Evolutionary conservation across 805 yeast genomes (phyloP).

Genomic region (Saccharomycopsis sp.): DNA sequence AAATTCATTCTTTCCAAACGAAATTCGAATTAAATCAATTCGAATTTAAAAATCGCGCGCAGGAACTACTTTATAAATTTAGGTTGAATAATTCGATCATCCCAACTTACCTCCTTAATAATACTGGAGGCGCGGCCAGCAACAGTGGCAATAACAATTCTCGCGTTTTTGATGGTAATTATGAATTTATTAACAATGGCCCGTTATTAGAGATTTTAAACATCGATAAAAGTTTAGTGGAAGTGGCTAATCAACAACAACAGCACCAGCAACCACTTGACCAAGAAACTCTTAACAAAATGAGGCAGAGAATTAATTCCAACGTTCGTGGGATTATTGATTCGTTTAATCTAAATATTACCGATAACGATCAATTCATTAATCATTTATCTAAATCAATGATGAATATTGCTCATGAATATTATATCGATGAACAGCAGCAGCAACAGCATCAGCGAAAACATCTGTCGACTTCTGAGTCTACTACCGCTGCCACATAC

Average conservation of each 20-base stretch:
- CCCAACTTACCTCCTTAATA: neutral
- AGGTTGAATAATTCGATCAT: neutral
- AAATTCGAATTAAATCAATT: slow-evolving; percentile 11
- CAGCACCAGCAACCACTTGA: neutral
- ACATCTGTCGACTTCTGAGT: neutral
- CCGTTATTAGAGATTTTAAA: slow-evolving; percentile 1
- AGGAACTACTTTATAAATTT: slow-evolving; percentile 9
- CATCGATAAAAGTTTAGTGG: neutral
- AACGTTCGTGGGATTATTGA: slow-evolving; percentile 2
- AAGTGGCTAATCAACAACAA: neutral
- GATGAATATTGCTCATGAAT: neutral
- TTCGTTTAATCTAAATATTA: slow-evolving; percentile 2
- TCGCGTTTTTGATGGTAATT: no score
- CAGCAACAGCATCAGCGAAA: neutral
- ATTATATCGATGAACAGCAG: neutral
- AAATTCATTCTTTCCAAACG: slow-evolving; percentile 16
- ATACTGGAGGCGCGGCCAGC: no score
- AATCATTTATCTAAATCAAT: neutral
- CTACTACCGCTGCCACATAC: no score
- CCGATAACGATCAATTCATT: slow-evolving; percentile 2
- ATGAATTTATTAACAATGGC: no score
- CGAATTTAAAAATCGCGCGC: slow-evolving; percentile 6
- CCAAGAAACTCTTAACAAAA: neutral
- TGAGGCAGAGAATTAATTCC: neutral
- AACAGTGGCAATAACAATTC: no score